phyloP scores from a whole-genome alignment of 768 basidiomycete species.

The Pleurotus tuoliensis region DNA sequence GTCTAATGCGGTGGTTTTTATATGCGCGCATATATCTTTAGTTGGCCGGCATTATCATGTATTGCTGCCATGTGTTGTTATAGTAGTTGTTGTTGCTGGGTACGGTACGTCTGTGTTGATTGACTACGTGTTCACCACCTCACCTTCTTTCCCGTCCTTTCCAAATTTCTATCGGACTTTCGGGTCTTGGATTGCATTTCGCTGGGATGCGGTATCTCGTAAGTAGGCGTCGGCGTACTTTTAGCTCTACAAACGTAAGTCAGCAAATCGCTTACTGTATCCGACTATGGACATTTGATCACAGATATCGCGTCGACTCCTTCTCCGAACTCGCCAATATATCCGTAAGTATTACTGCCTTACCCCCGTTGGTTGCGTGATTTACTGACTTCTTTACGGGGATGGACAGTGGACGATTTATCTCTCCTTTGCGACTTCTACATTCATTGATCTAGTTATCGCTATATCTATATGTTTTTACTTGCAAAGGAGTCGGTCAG shows the following conservation, averaged over 20 bases:
- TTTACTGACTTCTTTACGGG: neutral
- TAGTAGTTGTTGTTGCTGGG: neutral
- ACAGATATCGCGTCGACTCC: neutral
- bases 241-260: neutral
- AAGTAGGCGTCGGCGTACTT: neutral
- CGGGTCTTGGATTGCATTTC: too few species aligned
- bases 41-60: conserved; percentile 8
- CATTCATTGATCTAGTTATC: conserved; percentile 20
- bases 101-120: neutral
- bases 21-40: neutral
- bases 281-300: too few species aligned
- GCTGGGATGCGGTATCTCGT: too few species aligned
- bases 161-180: too few species aligned
- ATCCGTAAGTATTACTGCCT: neutral
- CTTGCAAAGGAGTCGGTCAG: conserved; percentile 17
- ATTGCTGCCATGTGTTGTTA: conserved; percentile 7
- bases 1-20: too few species aligned
- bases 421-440: conserved; percentile 18
- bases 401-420: conserved; percentile 22
- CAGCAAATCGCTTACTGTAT: too few species aligned
- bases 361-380: neutral
- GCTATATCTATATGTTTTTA: conserved; percentile 22
- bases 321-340: neutral
- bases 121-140: too few species aligned
- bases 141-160: too few species aligned